Percentiles rank a stretch among this genome's conserved stretches.
phyloP scores from a whole-genome alignment of 2,329 filamentous ascomycete species.

The Calonectria pseudoturangicola region DNA sequence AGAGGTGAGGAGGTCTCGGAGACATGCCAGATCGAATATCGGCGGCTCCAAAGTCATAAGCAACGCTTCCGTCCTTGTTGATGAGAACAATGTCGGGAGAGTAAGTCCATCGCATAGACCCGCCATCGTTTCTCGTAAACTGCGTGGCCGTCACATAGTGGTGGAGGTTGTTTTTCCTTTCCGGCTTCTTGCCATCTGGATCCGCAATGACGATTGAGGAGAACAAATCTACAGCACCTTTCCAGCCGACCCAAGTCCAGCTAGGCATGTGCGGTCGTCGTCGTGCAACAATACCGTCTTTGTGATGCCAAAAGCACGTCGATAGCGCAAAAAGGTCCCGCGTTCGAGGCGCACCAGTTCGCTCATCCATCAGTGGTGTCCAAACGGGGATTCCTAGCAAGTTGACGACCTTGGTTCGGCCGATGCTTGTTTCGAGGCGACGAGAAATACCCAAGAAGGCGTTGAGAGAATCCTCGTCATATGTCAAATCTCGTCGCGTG shows the following conservation, averaged over 20 bases:
- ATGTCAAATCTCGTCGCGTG: constrained; percentile 54
- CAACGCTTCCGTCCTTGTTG: constrained; percentile 54
- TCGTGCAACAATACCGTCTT: constrained; percentile 50
- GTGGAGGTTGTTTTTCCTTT: constrained; percentile 58
- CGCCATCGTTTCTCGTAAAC: constrained; percentile 57
- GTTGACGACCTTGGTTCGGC: constrained; percentile 55
- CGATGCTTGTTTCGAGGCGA: constrained; percentile 57
- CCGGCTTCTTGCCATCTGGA: constrained; percentile 53
- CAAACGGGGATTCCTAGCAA: constrained; percentile 59
- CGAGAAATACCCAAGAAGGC: constrained; percentile 58
- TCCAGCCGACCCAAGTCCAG: constrained; percentile 62
- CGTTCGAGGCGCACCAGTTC: constrained; percentile 53
- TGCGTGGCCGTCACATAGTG: constrained; percentile 61
- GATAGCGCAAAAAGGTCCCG: constrained; percentile 59
- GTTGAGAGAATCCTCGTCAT: constrained; percentile 59
- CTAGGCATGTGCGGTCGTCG: constrained; percentile 58
- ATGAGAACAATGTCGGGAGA: constrained; percentile 58
- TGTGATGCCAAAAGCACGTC: constrained; percentile 62
- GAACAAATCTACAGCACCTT: constrained; percentile 58
- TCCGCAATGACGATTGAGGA: constrained; percentile 59
- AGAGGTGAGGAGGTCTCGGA: constrained; percentile 47
- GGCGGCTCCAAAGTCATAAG: constrained; percentile 57
- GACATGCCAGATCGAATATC: constrained; percentile 40
- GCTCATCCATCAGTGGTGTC: constrained; percentile 49
- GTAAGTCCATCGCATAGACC: constrained; percentile 59